Evolutionary conservation across 352 stramenopile species (phyloP), one percentile per base, ranked within the genome.

Genomic region (Blastocystis sp.): DNA sequence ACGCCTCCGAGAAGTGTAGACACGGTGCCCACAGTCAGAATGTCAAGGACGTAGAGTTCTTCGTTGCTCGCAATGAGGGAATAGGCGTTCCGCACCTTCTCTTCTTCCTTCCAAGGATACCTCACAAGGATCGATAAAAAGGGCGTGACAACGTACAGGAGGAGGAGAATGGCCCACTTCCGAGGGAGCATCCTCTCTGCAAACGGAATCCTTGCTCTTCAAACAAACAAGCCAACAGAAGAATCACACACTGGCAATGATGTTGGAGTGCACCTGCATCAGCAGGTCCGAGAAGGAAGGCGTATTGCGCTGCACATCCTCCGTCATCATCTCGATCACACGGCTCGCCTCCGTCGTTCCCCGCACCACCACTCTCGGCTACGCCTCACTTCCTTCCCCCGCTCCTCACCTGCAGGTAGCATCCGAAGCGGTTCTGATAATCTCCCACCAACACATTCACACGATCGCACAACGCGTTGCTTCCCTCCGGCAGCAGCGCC

Each of bases 231-330:
- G 14, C 5, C 48, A 74, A 1, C 34, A 74, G 11, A 17, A 40
- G 3, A 53, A 45, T n/a, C 23, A 84, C n/a, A 84, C 56, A 84
- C 56, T 84, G 4, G 38, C 60, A 23, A 84, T 84, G 48, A 84
- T 84, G 40, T 67, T 45, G 3, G 74, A 84, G 43, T 84, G 74
- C n/a, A 84, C 40, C 34, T 84, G 74, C 56, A 62, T 66, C 40
- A 88, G 56, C 28, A 76, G 78, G 28, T 88, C 78, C 23, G 78
- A 76, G 62, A 88, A 88, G 21, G 78, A 88, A 65, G 78, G 78
- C 23, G 23, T 14, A 10, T 60, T 66, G 17, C 78, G 61, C 3
- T 78, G 19, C 9, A 17, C 17, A 78, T 88, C 78, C 45, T 88
- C 78, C 28, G 78, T 76, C 67, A 88, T 79, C 65, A 88, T 77